phyloP scores from a whole-genome alignment of 2,329 filamentous ascomycete species.

The Beauveria sp. region DNA sequence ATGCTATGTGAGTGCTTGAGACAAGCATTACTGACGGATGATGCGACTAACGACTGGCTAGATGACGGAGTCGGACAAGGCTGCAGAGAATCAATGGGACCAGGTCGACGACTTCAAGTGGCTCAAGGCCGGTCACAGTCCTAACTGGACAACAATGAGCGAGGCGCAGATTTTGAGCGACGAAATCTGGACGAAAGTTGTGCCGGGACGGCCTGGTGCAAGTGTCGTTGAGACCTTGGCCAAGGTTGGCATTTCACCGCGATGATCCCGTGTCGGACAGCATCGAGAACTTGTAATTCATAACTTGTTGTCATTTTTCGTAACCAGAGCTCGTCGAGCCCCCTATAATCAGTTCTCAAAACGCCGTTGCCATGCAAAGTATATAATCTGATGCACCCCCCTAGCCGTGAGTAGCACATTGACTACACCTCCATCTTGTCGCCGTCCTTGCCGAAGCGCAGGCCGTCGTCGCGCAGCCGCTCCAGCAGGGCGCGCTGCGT shows the following conservation, averaged over 20 bases:
- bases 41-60: conserved; percentile 11
- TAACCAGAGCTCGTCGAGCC: not conserved
- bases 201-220: conserved; percentile 55
- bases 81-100: conserved; percentile 65
- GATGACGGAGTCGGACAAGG: conserved; percentile 22
- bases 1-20: conserved; percentile 50
- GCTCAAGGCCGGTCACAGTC: conserved; percentile 78
- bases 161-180: conserved; percentile 51
- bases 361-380: conserved; percentile 8
- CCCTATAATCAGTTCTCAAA: not conserved
- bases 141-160: conserved; percentile 73
- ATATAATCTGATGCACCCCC: not conserved
- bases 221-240: conserved; percentile 59
- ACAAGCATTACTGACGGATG: no score
- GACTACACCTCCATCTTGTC: conserved; percentile 35
- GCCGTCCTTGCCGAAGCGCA: conserved; percentile 25
- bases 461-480: conserved; percentile 43
- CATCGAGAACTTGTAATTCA: not conserved
- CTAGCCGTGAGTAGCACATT: not conserved
- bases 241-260: conserved; percentile 33
- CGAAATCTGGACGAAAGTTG: conserved; percentile 60
- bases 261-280: conserved; percentile 5
- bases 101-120: conserved; percentile 97
- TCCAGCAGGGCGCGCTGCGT: conserved; percentile 53
- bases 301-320: not conserved